These are phyloP conservation scores for Vitis labrusca DNA, from an alignment of 164 flowering plant species.

Conservation along the genomic window DNA sequence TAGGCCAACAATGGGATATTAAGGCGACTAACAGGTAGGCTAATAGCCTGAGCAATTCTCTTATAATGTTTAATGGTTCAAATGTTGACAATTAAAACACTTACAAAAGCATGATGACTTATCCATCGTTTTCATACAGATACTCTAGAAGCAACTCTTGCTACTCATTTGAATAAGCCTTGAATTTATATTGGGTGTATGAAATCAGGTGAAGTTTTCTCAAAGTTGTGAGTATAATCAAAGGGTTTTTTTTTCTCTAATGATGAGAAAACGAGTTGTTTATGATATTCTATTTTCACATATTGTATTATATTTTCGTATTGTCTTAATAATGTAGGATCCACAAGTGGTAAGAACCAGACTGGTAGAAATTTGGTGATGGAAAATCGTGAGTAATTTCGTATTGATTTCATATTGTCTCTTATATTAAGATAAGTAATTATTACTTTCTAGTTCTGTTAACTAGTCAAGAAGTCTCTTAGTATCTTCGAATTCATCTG, in stretches of 20 bases:
- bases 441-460: no score
- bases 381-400: slow-evolving; percentile 75
- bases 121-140: slow-evolving; percentile 36
- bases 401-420: not conserved
- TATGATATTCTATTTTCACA: no score
- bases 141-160: slow-evolving; percentile 67
- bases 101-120: no score
- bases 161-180: slow-evolving; percentile 72
- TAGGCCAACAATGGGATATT: no score
- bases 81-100: no score
- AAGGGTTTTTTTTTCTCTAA: not conserved
- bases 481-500: no score
- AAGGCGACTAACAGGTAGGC: no score
- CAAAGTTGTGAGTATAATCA: slow-evolving; percentile 28
- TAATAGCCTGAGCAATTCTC: no score
- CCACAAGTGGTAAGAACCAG: slow-evolving; percentile 96
- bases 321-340: slow-evolving; percentile 36
- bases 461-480: no score
- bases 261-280: no score
- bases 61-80: no score
- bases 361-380: slow-evolving; percentile 99
- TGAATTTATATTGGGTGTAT: slow-evolving; percentile 83
- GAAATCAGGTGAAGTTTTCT: slow-evolving; percentile 66
- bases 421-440: no score
- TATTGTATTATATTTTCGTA: not conserved